Evolutionary conservation across 345 rosid genomes (phyloP).

Genomic region (Populus deltoides): DNA sequence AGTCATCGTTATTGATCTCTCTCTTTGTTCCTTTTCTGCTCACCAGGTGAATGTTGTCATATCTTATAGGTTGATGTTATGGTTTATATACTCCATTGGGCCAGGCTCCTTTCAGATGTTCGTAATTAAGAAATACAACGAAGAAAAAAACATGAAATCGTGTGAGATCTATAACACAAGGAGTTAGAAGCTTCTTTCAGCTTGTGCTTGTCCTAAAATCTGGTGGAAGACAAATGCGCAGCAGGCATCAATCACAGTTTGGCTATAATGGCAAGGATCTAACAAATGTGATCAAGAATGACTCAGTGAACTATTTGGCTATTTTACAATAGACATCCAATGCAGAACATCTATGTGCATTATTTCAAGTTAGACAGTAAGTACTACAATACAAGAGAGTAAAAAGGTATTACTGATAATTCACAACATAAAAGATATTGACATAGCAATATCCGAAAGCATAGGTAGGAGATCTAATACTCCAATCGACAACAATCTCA

Average conservation of each 20-base stretch:
- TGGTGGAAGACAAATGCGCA: neutral
- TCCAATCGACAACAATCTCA: neutral
- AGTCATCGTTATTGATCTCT: too few relatives aligned
- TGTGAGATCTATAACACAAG: too few relatives aligned
- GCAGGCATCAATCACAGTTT: neutral
- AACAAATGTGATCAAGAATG: neutral
- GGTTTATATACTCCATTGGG: neutral
- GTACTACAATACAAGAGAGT: too few relatives aligned
- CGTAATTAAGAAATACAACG: too few relatives aligned
- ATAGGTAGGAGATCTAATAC: neutral
- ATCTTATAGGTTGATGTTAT: neutral
- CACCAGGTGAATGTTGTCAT: neutral
- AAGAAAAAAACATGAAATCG: too few relatives aligned
- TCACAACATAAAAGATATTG: neutral
- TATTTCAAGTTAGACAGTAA: too few relatives aligned
- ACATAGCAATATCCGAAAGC: neutral
- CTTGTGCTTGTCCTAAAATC: neutral
- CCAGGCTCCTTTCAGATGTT: neutral
- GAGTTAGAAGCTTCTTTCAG: neutral
- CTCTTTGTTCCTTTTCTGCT: too few relatives aligned
- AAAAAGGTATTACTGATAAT: neutral
- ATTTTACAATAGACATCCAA: neutral
- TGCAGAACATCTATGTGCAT: neutral
- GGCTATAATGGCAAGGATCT: neutral
- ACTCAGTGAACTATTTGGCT: neutral